Percentiles rank a stretch among this genome's conserved stretches.
These are phyloP conservation scores for Moesziomyces parantarcticus DNA, from an alignment of 1,284 basidiomycete genomes.

Conservation along the genomic window DNA sequence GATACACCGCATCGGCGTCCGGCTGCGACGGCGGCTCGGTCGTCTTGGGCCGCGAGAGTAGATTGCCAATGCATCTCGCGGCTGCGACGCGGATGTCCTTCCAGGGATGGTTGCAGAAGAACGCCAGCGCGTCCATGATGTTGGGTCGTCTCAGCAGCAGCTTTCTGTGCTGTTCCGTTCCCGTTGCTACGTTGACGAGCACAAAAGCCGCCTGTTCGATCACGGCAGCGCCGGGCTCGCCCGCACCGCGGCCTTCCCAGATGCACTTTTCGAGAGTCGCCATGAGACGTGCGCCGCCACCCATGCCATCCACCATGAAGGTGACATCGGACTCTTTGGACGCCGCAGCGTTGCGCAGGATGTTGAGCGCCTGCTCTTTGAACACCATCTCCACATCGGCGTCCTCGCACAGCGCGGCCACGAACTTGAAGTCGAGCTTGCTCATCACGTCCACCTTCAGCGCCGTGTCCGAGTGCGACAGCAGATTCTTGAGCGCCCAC, in stretches of 20 bases:
- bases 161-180: constrained; percentile 42
- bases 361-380: constrained; percentile 61
- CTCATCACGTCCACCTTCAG: constrained; percentile 47
- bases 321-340: constrained; percentile 50
- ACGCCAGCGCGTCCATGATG: constrained; percentile 54
- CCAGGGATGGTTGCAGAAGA: constrained; percentile 52
- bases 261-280: constrained; percentile 52
- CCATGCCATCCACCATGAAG: constrained; percentile 45
- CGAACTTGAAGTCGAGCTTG: constrained; percentile 34
- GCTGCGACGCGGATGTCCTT: constrained; percentile 42
- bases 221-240: constrained; percentile 36
- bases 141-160: constrained; percentile 48
- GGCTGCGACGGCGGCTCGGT: background rate
- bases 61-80: constrained; percentile 38
- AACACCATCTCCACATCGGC: constrained; percentile 23
- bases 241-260: constrained; percentile 42
- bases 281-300: constrained; percentile 47
- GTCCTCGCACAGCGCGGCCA: constrained; percentile 24
- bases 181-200: constrained; percentile 62
- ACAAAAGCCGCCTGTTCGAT: constrained; percentile 59
- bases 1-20: constrained; percentile 1
- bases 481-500: constrained; percentile 64
- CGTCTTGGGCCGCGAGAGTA: constrained; percentile 20
- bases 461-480: constrained; percentile 45
- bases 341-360: constrained; percentile 59